Base-by-base conservation (phyloP, 179 eudicot genomes). In the Spinacia oleracea region DNA sequence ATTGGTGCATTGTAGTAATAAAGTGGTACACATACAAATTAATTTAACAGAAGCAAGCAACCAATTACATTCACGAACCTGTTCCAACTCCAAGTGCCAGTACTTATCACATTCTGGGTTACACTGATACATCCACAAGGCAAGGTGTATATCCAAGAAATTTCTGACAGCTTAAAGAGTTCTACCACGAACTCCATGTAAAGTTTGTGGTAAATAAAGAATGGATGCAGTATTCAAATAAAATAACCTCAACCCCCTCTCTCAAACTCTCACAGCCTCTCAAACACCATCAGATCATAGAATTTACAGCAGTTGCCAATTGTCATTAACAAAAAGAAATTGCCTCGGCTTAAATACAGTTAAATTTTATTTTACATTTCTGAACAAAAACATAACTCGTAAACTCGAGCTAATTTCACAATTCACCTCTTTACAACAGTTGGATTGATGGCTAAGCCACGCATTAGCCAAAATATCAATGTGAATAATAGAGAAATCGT, bases 241-340 rank as follows among this genome's bases (percentile, higher is more conserved):
- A 63, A 40, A 58, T 23, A 32, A 56, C 21, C 21, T 31, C 55
- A 59, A n/a, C 68, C 48, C 48, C 42, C 9, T 21, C 31, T 45
- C 21, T 31, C 35, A 29, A 3, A 9, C 16, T 25, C 10, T 31
- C 35, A 29, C 42, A 16, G n/a, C 56, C 21, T 43, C n/a, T 14
- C 32, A 25, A 70, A 45, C 75, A 68, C 62, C 60, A 48, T 51
- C 75, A 72, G 29, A 58, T 25, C 29, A 58, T 29, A 59, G 14
- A 35, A 15, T 9, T 20, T 38, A 20, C 23, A 15, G 25, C 70
- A 34, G 20, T 60, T 66, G n/a, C 23, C 27, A 34, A 8, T 60
- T 66, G n/a, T 12, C 27, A 66, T 38, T 20, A 35, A 34, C 1
- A 34, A 16, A 32, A 35, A 20, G 7, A 9, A 64, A 12, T 34